These are phyloP conservation scores for Phytophthora pini DNA, from an alignment of 352 stramenopile genomes.

Conservation along the genomic window DNA sequence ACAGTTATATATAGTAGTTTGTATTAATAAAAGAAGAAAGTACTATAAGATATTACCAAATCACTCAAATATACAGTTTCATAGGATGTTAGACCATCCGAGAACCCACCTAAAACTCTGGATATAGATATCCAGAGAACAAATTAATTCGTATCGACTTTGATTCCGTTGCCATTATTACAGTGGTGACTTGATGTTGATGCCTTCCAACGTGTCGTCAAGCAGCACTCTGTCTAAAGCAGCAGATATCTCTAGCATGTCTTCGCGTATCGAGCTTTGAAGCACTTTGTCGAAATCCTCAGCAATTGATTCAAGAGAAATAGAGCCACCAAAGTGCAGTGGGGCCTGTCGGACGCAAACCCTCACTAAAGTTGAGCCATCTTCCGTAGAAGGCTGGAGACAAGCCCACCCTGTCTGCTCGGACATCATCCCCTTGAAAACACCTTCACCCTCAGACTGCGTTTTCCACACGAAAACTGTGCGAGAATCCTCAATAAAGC, in stretches of 20 bases:
- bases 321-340: neutral
- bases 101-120: no score
- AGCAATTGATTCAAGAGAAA: neutral
- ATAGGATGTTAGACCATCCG: no score
- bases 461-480: conserved; percentile 60
- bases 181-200: conserved; percentile 16
- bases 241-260: conserved; percentile 27
- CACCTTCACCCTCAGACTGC: conserved; percentile 39
- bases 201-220: conserved; percentile 28
- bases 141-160: no score
- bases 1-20: no score
- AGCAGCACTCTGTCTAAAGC: conserved; percentile 24
- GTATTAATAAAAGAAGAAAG: no score
- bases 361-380: conserved; percentile 13
- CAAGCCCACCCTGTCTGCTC: conserved; percentile 65
- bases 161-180: no score
- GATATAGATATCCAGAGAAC: no score
- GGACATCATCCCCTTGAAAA: conserved; percentile 43
- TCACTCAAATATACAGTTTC: no score
- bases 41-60: no score
- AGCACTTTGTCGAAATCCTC: conserved; percentile 23
- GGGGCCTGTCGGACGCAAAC: conserved; percentile 23
- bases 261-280: conserved; percentile 20
- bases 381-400: conserved; percentile 21
- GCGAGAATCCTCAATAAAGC: conserved; percentile 43